These are phyloP conservation scores for Fusarium musae DNA, from an alignment of 2,329 filamentous ascomycete species.

Conservation along the genomic window DNA sequence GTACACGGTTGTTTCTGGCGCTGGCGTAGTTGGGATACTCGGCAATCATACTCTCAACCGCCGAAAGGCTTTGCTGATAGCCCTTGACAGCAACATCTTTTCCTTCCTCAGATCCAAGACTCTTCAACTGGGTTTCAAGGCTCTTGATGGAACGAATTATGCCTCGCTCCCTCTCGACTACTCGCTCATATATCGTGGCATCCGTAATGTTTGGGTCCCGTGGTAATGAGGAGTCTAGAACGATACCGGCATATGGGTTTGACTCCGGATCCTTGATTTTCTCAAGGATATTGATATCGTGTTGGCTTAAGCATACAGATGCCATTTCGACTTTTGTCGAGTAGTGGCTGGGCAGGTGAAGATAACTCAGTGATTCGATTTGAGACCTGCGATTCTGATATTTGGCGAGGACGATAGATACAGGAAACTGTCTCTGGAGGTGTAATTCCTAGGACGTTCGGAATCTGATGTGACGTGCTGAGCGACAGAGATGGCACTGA, in stretches of 20 bases:
- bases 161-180: conserved; percentile 62
- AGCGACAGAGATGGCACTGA: conserved; percentile 13
- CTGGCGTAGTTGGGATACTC: conserved; percentile 75
- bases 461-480: conserved; percentile 9
- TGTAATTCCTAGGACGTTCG: conserved; percentile 5
- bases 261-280: conserved; percentile 76
- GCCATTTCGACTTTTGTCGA: conserved; percentile 55
- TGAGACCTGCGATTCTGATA: background rate
- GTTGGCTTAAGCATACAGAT: conserved; percentile 61
- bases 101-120: conserved; percentile 51
- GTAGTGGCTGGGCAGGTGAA: background rate
- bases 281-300: conserved; percentile 70
- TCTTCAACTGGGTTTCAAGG: conserved; percentile 64
- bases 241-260: conserved; percentile 63
- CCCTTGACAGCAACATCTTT: conserved; percentile 53
- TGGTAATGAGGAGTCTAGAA: conserved; percentile 64
- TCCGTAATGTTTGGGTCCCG: conserved; percentile 69
- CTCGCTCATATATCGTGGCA: conserved; percentile 58
- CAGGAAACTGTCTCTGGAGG: background rate
- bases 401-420: background rate
- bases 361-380: background rate
- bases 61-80: conserved; percentile 60
- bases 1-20: conserved; percentile 79
- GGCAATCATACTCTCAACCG: conserved; percentile 66
- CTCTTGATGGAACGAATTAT: conserved; percentile 66